Evolutionary conservation across 2,329 filamentous ascomycete genomes (phyloP).

Genomic region (Aphanocladium album): DNA sequence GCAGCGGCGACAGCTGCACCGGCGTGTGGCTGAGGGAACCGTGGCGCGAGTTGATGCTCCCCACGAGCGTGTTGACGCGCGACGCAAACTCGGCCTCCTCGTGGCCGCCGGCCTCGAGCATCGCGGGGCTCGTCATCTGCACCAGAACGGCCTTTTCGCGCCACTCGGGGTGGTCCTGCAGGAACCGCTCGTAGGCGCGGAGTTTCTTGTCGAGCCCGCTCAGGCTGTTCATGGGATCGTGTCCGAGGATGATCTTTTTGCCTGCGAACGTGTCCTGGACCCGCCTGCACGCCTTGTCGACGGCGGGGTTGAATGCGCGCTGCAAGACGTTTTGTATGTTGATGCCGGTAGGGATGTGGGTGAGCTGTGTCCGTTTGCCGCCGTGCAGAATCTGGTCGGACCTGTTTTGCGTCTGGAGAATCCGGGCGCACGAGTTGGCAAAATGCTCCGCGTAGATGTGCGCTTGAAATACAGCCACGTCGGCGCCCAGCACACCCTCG

Average conservation of each 20-base stretch:
- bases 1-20: constrained; percentile 91
- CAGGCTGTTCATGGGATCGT: constrained; percentile 89
- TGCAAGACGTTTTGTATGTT: constrained; percentile 72
- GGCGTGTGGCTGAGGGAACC: constrained; percentile 85
- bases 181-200: constrained; percentile 86
- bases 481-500: constrained; percentile 82
- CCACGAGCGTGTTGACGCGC: constrained; percentile 84
- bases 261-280: constrained; percentile 75
- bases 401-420: constrained; percentile 81
- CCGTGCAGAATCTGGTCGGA: constrained; percentile 58
- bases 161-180: constrained; percentile 88
- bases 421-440: constrained; percentile 84
- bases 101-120: constrained; percentile 66
- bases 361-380: constrained; percentile 80
- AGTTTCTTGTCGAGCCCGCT: constrained; percentile 91
- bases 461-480: constrained; percentile 92
- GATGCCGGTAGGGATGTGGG: constrained; percentile 94
- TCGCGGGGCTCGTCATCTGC: constrained; percentile 86
- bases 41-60: constrained; percentile 84
- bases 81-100: constrained; percentile 75
- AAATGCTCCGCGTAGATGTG: constrained; percentile 95
- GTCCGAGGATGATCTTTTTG: constrained; percentile 91
- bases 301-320: constrained; percentile 64
- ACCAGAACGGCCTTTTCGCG: constrained; percentile 86
- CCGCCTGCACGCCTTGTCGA: constrained; percentile 65